Conservation (phyloP, 495 filamentous ascomycete species). For the Annulohypoxylon stygium region DNA sequence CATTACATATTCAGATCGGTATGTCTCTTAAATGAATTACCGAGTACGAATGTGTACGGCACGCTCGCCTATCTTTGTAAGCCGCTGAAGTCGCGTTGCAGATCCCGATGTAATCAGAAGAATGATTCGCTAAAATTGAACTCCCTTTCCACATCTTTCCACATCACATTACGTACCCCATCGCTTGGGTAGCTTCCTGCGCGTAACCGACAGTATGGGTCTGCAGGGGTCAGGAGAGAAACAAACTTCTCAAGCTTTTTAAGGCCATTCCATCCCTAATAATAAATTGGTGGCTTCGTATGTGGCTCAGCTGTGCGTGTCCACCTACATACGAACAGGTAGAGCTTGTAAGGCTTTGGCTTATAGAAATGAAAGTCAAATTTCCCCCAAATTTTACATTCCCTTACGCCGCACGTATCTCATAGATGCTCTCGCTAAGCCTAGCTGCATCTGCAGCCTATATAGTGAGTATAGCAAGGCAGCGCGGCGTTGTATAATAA, state of each 20-base stretch:
- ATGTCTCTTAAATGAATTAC: conserved; percentile 23
- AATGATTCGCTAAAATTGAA: conserved; percentile 32
- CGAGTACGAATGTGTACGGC: conserved; percentile 25
- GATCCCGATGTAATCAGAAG: conserved; percentile 22
- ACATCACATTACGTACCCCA: conserved; percentile 16
- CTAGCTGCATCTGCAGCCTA: neutral
- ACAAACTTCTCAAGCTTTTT: conserved; percentile 1
- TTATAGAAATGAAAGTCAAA: neutral
- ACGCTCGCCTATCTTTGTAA: conserved; percentile 4
- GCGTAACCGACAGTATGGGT: conserved; percentile 23
- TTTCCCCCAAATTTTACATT: neutral
- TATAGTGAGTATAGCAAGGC: too few species aligned
- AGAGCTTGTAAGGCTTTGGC: too few species aligned
- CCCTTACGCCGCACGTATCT: neutral
- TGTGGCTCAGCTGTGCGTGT: neutral
- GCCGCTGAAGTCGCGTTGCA: conserved; percentile 29
- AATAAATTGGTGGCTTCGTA: conserved; percentile 2
- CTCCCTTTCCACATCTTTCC: conserved; percentile 26
- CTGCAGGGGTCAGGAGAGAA: conserved; percentile 35
- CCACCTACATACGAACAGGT: too few species aligned
- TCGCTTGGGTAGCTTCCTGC: conserved; percentile 13
- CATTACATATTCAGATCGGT: conserved; percentile 21
- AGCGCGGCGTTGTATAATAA: too few species aligned
- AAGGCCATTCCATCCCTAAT: neutral
- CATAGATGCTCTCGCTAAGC: neutral